Conservation (phyloP, 192 early-diverging fungal species). For the Mortierella claussenii region DNA sequence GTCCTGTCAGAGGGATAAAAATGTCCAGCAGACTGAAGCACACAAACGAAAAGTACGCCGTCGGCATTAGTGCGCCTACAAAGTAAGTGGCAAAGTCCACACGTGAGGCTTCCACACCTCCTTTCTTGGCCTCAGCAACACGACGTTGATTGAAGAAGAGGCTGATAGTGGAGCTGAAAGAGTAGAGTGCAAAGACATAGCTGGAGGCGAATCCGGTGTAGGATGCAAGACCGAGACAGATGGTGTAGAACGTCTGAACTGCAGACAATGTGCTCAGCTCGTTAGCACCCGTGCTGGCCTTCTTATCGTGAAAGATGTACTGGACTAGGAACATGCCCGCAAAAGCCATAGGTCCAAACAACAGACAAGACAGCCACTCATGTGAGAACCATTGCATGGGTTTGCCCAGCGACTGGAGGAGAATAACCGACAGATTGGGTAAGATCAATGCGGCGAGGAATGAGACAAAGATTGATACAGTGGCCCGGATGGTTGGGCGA, state of each 20-base stretch:
- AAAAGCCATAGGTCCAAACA: constrained; percentile 63
- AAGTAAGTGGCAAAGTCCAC: constrained; percentile 51
- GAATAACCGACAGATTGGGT: constrained; percentile 42
- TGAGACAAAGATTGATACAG: constrained; percentile 41
- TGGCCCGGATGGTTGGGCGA: constrained; percentile 42
- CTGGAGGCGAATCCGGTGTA: constrained; percentile 57
- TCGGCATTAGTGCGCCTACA: constrained; percentile 31
- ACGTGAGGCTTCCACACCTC: constrained; percentile 11
- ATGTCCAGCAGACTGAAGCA: constrained; percentile 63
- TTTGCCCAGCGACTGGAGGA: constrained; percentile 40
- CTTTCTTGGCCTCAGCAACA: constrained; percentile 20
- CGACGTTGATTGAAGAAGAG: constrained; percentile 51
- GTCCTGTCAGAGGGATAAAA: constrained; percentile 78
- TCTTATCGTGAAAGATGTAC: constrained; percentile 49
- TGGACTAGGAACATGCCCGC: constrained; percentile 61
- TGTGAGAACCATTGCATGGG: constrained; percentile 73
- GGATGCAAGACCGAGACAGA: constrained; percentile 45
- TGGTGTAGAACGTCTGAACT: constrained; percentile 38
- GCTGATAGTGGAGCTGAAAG: constrained; percentile 31
- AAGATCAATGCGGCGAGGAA: constrained; percentile 43
- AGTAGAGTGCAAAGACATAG: constrained; percentile 60
- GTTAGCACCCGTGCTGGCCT: constrained; percentile 46
- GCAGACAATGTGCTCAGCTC: constrained; percentile 36
- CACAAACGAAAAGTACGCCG: constrained; percentile 59
- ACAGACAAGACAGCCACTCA: constrained; percentile 65